These are phyloP conservation scores for Naganishia vaughanmartiniae DNA, from an alignment of 768 basidiomycete genomes.

Conservation along the genomic window DNA sequence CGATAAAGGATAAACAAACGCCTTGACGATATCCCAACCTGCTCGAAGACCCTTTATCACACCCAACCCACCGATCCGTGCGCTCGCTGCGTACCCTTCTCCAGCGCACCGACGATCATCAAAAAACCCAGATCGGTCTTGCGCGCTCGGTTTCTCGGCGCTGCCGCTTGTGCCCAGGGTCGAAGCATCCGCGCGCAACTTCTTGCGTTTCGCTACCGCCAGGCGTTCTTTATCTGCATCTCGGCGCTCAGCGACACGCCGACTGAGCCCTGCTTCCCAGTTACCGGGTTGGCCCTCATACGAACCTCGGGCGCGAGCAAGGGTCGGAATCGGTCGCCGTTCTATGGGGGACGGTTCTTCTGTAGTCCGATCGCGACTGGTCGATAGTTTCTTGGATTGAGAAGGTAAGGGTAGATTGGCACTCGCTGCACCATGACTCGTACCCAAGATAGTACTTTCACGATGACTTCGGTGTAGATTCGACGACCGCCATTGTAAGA, in stretches of 20 bases:
- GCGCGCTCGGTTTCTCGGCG: neutral
- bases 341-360: neutral
- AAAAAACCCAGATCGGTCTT: slow-evolving; percentile 10
- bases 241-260: slow-evolving; percentile 4
- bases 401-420: neutral
- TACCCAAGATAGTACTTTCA: neutral
- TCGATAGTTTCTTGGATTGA: neutral
- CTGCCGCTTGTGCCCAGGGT: neutral
- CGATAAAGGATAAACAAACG: slow-evolving; percentile 7
- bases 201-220: neutral
- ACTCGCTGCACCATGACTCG: neutral
- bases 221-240: neutral
- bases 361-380: neutral
- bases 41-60: slow-evolving; percentile 7
- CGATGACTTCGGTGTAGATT: neutral
- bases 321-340: neutral
- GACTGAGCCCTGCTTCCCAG: slow-evolving; percentile 23
- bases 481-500: slow-evolving; percentile 9
- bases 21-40: slow-evolving; percentile 7
- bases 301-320: slow-evolving; percentile 5
- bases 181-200: too few relatives aligned
- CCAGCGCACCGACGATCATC: neutral
- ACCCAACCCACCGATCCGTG: neutral
- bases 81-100: neutral
- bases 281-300: slow-evolving; percentile 4